These are phyloP conservation scores for Odontarrhena argentea DNA, from an alignment of 345 rosid species.

Conservation along the genomic window DNA sequence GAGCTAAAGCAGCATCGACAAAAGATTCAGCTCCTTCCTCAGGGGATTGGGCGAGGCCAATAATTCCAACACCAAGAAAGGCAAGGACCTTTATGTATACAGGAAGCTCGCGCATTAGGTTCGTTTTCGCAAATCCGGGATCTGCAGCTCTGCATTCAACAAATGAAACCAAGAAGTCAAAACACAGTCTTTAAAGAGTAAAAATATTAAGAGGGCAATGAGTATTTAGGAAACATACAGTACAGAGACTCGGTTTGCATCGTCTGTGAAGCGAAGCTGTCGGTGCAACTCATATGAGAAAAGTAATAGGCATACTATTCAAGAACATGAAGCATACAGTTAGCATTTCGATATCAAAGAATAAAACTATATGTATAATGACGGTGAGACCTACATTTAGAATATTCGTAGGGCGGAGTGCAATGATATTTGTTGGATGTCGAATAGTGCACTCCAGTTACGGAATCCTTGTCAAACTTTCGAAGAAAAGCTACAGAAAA, in stretches of 20 bases:
- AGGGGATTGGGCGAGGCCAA: conserved; percentile 66
- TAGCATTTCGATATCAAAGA: not conserved
- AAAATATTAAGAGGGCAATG: not conserved
- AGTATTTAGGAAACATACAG: conserved; percentile 52
- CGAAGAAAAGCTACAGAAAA: conserved; percentile 48
- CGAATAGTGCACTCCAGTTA: conserved; percentile 54
- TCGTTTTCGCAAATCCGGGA: conserved; percentile 74
- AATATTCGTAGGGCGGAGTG: conserved; percentile 61
- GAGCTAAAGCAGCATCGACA: conserved; percentile 80
- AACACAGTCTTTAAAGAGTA: not conserved
- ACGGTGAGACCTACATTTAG: conserved; percentile 61
- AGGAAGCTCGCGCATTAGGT: conserved; percentile 85
- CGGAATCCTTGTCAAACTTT: conserved; percentile 58
- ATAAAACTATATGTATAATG: too few species aligned
- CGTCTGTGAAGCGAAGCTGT: conserved; percentile 52
- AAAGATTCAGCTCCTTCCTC: conserved; percentile 57
- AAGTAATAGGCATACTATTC: conserved; percentile 68
- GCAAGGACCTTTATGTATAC: conserved; percentile 44
- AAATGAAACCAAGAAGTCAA: conserved; percentile 18
- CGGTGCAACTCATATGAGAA: conserved; percentile 76
- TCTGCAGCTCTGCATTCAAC: conserved; percentile 64
- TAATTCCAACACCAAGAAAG: conserved; percentile 42
- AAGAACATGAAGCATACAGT: conserved; percentile 31
- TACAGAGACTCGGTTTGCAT: conserved; percentile 58
- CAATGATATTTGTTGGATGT: conserved; percentile 55